phyloP scores from a whole-genome alignment of 805 yeast genomes.

The Candida wancherniae region DNA sequence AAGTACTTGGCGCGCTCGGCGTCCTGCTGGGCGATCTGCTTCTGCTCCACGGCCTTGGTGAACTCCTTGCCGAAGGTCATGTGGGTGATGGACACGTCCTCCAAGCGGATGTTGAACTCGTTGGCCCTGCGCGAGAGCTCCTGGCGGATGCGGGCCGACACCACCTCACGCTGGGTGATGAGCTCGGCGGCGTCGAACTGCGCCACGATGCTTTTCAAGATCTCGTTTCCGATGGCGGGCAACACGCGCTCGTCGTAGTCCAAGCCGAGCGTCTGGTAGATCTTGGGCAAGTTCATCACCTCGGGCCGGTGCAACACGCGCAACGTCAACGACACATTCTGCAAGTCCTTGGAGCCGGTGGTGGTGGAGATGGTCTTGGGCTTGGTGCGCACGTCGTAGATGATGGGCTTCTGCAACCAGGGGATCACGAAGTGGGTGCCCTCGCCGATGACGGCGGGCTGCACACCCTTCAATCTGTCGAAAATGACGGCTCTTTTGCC shows the following conservation, averaged over 20 bases:
- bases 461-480: conserved; percentile 87
- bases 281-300: conserved; percentile 71
- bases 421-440: conserved; percentile 96
- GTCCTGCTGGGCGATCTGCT: conserved; percentile 98
- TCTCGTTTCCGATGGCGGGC: conserved; percentile 91
- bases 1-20: conserved; percentile 91
- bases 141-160: conserved; percentile 79
- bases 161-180: conserved; percentile 95
- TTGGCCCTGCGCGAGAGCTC: conserved; percentile 78
- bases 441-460: conserved; percentile 85
- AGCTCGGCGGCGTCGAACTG: conserved; percentile 95
- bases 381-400: conserved; percentile 93
- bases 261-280: conserved; percentile 85
- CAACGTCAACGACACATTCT: conserved; percentile 88
- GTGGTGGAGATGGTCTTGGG: conserved; percentile 94
- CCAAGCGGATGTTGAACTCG: conserved; percentile 87
- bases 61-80: conserved; percentile 95
- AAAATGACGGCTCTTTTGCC: conserved; percentile 95
- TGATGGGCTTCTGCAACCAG: conserved; percentile 88
- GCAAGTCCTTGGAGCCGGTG: conserved; percentile 97
- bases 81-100: conserved; percentile 96
- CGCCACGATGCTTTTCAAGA: conserved; percentile 83
- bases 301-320: conserved; percentile 95
- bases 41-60: conserved; percentile 97
- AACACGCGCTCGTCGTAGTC: conserved; percentile 94